Evolutionary conservation across 225 moss, liverwort and hornwort genomes (phyloP), one percentile per base, ranked within the genome.

Genomic region (Physcomitrellopsis africana): DNA sequence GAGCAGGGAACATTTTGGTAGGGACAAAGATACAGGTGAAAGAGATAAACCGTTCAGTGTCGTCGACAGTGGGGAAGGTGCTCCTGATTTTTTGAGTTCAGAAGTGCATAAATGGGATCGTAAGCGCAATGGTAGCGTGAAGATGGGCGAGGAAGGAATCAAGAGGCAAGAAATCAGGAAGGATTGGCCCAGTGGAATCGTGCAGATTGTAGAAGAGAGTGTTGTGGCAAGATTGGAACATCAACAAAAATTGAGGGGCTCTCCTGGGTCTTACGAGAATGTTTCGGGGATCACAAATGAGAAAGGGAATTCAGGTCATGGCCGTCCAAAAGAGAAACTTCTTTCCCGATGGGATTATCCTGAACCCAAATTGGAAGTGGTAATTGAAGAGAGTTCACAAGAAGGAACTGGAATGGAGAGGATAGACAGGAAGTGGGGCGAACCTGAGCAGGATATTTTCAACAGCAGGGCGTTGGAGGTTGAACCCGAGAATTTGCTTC

Each of bases 281-380:
- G 12, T 82, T 65, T 70, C 58, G 43, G 87, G 80, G 18, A 80
- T 44, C 76, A 84, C 75, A 49, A 68, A 45, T 69, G 84, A 75
- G 51, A 85, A 80, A 85, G 78, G 63, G 51, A 66, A 57, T 60
- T 41, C 68, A 55, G 76, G 66, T 60, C 74, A 74, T 55, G 78
- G 81, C 44, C 82, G 76, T 66, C 77, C 68, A 42, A 85, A 82
- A 72, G 91, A 89, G 24, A 82, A 72, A 78, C 72, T 24, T 44
- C 72, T 74, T 72, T 82, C 82, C 49, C 79, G 86, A 65, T 90
- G 88, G 83, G 92, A 89, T 54, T 89, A 79, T 76, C 85, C 70
- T 42, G 86, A 89, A 66, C 46, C 66, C 20, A 46, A 74, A 11
- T 57, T 81, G 65, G 89, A 88, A 60, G 88, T 74, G 29, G 54